phyloP scores from a whole-genome alignment of 495 filamentous ascomycete species.

The Lophium mytilinum region DNA sequence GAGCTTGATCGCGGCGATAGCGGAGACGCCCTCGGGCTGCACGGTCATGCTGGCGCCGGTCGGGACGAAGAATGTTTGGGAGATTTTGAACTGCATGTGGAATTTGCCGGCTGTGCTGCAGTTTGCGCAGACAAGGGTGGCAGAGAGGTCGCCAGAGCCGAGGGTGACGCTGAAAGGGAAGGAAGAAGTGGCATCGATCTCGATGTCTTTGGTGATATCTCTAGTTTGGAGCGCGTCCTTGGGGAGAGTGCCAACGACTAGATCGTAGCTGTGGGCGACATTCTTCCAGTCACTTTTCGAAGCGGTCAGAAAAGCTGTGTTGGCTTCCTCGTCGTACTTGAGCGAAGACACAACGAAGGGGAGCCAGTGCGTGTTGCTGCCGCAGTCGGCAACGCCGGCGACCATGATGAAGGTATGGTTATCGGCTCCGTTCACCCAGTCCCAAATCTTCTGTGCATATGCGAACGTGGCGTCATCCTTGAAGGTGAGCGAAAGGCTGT shows the following conservation, averaged over 20 bases:
- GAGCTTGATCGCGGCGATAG: constrained; percentile 26
- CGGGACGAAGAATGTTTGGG: constrained; percentile 25
- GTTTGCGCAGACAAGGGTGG: constrained; percentile 22
- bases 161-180: constrained; percentile 23
- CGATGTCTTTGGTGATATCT: constrained; percentile 27
- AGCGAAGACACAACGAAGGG: constrained; percentile 33
- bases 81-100: constrained; percentile 33
- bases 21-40: constrained; percentile 28
- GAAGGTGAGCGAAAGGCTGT: constrained; percentile 29
- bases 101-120: constrained; percentile 34
- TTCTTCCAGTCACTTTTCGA: constrained; percentile 29
- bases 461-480: constrained; percentile 26
- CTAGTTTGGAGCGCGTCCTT: constrained; percentile 9
- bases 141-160: constrained; percentile 6
- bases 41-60: constrained; percentile 25
- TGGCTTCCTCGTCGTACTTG: constrained; percentile 28
- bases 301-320: constrained; percentile 28
- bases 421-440: constrained; percentile 36
- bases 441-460: constrained; percentile 32
- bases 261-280: constrained; percentile 29
- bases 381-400: constrained; percentile 35
- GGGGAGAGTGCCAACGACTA: constrained; percentile 28
- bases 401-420: constrained; percentile 35
- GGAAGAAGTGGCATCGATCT: constrained; percentile 29
- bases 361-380: constrained; percentile 29